Base-by-base conservation (phyloP, 2,329 filamentous ascomycete genomes). In the Sphaerostilbella broomeana region DNA sequence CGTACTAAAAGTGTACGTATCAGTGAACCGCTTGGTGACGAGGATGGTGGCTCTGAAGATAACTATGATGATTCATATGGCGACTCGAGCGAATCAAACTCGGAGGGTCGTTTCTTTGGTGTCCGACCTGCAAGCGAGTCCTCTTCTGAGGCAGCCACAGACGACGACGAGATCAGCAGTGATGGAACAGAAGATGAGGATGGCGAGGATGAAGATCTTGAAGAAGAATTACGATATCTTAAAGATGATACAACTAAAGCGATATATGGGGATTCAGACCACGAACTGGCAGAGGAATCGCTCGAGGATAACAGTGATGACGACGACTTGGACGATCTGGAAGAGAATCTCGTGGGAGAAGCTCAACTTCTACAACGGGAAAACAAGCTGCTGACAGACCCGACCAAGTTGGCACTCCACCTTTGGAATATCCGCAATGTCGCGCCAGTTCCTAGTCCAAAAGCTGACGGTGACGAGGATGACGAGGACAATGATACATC, bases 401-500 rank as follows among this genome's bases (percentile, higher is more conserved):
- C n/a, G n/a, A n/a, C n/a, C n/a, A n/a, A n/a, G n/a, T n/a, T n/a
- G n/a, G n/a, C n/a, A n/a, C n/a, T n/a, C n/a, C n/a, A n/a, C n/a
- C n/a, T n/a, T n/a, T n/a, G n/a, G n/a, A n/a, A n/a, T n/a, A n/a
- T n/a, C n/a, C n/a, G n/a, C n/a, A n/a, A n/a, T n/a, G n/a, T n/a
- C n/a, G n/a, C n/a, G n/a, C n/a, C n/a, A n/a, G n/a, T n/a, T n/a
- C n/a, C n/a, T n/a, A n/a, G n/a, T n/a, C n/a, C n/a, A n/a, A n/a
- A n/a, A 13, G 27, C 8, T 29, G 27, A 29, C 8, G 16, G 12
- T 3, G 58, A 59, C n/a, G 59, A 65, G 7, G 65, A 64, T 2
- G 60, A 63, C 13, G 54, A 62, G 5, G 56, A 57, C 4, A 46
- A 60, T 42, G 52, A 58, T 32, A 50, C 56, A 4, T 44, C 45